Evolutionary conservation across 108 stramenopile genomes (phyloP).

Genomic region (Nitzschia sp.): DNA sequence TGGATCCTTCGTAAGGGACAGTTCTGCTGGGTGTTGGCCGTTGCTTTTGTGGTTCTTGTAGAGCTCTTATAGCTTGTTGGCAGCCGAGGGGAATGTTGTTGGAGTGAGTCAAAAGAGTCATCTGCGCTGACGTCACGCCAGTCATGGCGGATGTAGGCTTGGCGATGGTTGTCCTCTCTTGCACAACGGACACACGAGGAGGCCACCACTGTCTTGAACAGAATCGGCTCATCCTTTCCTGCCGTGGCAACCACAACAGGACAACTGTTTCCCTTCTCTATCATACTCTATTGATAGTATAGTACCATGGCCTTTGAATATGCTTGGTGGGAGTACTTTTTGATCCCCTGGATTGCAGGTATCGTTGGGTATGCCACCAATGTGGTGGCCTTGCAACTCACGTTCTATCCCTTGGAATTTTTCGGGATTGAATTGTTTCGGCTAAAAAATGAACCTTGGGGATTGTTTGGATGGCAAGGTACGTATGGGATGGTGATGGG

Average conservation of each 20-base stretch:
- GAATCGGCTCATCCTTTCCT: no score
- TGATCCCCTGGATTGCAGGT: constrained; percentile 55
- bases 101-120: no score
- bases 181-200: no score
- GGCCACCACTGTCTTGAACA: no score
- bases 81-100: no score
- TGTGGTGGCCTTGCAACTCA: constrained; percentile 89
- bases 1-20: no score
- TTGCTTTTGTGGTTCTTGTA: no score
- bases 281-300: constrained; percentile 11
- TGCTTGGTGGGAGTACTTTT: constrained; percentile 53
- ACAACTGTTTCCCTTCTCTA: constrained; percentile 7
- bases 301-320: constrained; percentile 37
- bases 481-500: not conserved
- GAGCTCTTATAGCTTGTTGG: no score
- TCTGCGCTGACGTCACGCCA: no score
- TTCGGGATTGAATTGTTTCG: constrained; percentile 76
- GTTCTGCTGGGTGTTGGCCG: no score
- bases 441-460: constrained; percentile 79
- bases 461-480: constrained; percentile 90
- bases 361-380: constrained; percentile 86
- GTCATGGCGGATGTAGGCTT: no score
- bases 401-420: constrained; percentile 89
- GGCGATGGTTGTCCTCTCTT: no score
- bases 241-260: not conserved